Evolutionary conservation across 805 yeast species (phyloP).

Genomic region (Metschnikowia picachoensis): DNA sequence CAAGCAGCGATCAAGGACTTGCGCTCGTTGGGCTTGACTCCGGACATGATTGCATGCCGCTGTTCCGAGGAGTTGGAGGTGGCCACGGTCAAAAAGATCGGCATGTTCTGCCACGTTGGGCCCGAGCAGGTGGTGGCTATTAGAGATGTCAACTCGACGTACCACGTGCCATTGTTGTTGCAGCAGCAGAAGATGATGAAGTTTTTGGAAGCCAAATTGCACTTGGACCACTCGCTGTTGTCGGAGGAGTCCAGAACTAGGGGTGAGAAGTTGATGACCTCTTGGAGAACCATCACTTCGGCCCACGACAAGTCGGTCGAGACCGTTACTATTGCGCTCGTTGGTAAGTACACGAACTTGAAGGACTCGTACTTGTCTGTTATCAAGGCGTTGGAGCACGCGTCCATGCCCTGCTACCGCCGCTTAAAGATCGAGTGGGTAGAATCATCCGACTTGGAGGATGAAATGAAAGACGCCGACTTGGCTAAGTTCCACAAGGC

Average conservation of each 20-base stretch:
- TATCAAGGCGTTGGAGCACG: slow-evolving; percentile 91
- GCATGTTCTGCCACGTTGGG: slow-evolving; percentile 99
- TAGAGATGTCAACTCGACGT: slow-evolving; percentile 94
- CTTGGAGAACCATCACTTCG: slow-evolving; percentile 78
- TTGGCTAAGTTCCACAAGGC: slow-evolving; percentile 87
- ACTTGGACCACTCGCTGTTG: slow-evolving; percentile 44
- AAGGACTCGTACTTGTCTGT: slow-evolving; percentile 95
- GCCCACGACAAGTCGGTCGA: slow-evolving; percentile 81
- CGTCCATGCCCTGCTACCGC: slow-evolving; percentile 85
- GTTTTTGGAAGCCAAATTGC: slow-evolving; percentile 65
- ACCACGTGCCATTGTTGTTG: slow-evolving; percentile 91
- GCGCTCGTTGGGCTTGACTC: slow-evolving; percentile 90
- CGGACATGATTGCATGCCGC: slow-evolving; percentile 97
- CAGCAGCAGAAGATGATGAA: slow-evolving; percentile 81
- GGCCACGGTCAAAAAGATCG: slow-evolving; percentile 90
- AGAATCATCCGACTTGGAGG: slow-evolving; percentile 88
- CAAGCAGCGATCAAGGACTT: slow-evolving; percentile 98
- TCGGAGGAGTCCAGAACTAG: slow-evolving; percentile 48
- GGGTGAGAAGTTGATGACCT: slow-evolving; percentile 66
- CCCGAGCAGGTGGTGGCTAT: slow-evolving; percentile 97
- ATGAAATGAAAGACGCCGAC: slow-evolving; percentile 55
- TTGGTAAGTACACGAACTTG: slow-evolving; percentile 94
- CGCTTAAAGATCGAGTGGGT: slow-evolving; percentile 91
- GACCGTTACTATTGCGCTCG: slow-evolving; percentile 89
- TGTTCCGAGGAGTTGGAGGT: slow-evolving; percentile 78